These are phyloP conservation scores for Zanthoxylum bungeanum DNA, from an alignment of 345 rosid species.

Conservation along the genomic window DNA sequence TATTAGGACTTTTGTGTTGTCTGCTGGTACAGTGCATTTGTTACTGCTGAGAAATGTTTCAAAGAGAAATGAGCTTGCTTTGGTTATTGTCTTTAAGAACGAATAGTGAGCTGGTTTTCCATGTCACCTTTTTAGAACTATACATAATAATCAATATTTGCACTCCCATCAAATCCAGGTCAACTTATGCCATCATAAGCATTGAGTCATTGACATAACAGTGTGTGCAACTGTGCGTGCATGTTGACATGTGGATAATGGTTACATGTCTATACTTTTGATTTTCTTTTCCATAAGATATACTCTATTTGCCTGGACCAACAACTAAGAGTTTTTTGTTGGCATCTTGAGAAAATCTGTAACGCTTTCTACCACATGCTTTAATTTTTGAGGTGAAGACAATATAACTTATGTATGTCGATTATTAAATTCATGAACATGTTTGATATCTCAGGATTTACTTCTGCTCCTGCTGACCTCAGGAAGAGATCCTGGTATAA, in stretches of 20 bases:
- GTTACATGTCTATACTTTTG: background rate
- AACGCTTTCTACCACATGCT: background rate
- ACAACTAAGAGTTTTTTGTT: background rate
- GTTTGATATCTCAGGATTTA: slow-evolving; percentile 59
- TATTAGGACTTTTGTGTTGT: background rate
- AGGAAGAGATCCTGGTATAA: slow-evolving; percentile 97
- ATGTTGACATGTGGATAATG: background rate
- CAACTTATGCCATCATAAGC: background rate
- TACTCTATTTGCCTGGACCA: background rate
- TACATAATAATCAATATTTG: background rate
- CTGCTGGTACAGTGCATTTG: background rate
- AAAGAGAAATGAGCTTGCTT: background rate
- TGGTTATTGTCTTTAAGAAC: background rate
- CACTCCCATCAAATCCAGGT: background rate
- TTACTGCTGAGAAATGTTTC: background rate
- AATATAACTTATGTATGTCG: background rate
- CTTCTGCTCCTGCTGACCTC: slow-evolving; percentile 83
- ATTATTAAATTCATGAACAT: slow-evolving; percentile 5
- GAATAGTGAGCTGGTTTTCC: background rate
- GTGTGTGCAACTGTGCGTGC: background rate
- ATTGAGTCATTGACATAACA: background rate
- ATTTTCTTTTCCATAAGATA: background rate
- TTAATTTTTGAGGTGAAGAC: background rate
- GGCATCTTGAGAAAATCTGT: background rate
- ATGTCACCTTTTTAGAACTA: background rate